Evolutionary conservation across 352 stramenopile genomes (phyloP).

Genomic region (Phytophthora quininea): DNA sequence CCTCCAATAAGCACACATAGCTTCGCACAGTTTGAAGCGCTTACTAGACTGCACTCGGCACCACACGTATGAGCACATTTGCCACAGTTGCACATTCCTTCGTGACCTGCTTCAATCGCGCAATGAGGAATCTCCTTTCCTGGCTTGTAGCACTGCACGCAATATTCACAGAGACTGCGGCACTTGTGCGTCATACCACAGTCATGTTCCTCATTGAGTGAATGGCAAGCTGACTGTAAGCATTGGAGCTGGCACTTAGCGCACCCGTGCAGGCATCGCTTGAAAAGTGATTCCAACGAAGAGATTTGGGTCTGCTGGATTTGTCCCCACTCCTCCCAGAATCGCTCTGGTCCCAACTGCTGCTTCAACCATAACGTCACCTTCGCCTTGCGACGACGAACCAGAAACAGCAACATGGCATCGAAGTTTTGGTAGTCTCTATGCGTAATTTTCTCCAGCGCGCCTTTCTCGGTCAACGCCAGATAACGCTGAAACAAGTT

Average conservation of each 20-base stretch:
- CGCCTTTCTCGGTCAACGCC: constrained; percentile 19
- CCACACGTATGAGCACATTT: constrained; percentile 48
- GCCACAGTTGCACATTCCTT: constrained; percentile 45
- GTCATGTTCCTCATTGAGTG: constrained; percentile 35
- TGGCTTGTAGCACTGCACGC: constrained; percentile 17
- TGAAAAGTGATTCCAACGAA: constrained; percentile 34
- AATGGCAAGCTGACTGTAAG: constrained; percentile 40
- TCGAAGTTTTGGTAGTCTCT: constrained; percentile 42
- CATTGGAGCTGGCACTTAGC: constrained; percentile 43
- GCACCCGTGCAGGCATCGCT: constrained; percentile 39
- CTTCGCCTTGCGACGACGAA: constrained; percentile 42
- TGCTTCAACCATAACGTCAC: constrained; percentile 40
- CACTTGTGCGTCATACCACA: constrained; percentile 52
- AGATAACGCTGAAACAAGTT: constrained; percentile 36
- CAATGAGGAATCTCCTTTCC: constrained; percentile 35
- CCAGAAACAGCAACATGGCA: constrained; percentile 38
- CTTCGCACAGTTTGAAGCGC: constrained; percentile 40
- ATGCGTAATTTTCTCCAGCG: constrained; percentile 26
- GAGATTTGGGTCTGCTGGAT: constrained; percentile 30
- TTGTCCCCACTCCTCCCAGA: constrained; percentile 41
- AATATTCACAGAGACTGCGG: constrained; percentile 42
- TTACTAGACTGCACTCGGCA: constrained; percentile 25
- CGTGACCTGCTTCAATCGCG: constrained; percentile 35
- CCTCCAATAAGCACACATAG: constrained; percentile 31
- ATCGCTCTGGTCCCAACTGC: constrained; percentile 32